Base-by-base conservation (phyloP, 1,284 basidiomycete genomes). In the Boletus subluridellus region DNA sequence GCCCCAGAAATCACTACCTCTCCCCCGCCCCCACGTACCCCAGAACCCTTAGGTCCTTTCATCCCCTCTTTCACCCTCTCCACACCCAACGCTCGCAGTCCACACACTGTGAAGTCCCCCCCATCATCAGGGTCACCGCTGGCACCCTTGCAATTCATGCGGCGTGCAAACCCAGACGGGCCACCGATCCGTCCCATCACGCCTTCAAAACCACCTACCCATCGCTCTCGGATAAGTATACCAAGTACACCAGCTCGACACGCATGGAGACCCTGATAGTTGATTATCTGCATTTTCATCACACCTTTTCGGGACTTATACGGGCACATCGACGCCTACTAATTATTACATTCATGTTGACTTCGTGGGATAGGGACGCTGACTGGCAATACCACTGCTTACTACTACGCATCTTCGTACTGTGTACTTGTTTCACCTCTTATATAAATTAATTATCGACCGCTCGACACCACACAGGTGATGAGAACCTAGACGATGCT, bases 21-120 rank as follows among this genome's bases (percentile, higher is more conserved):
- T 37, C 78, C 79, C 26, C 84, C 80, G 15, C 79, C 78, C 26
- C 85, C 85, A 51, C 77, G 75, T 54, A 92, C 90, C 9, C 90
- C 90, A 6, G 90, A 91, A 71, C 87, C 87, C 4, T 77, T 66
- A 35, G 68, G 72, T 24, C 73, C 79, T 15, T 72, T 69, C 45
- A 59, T 81, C 41, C 81, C 82, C 5, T 77, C 79, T 1, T 78
- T 84, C 58, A 74, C 74, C n/a, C 62, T 83, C 17, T 80, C 78
- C 26, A 81, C 80, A 0, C 81, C 82, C 1, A 73, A 70, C 52
- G 76, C 78, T 41, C 73, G 68, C 30, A 82, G 80, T 60, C 78
- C 79, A 9, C 75, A 75, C 44, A 80, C 78, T 1, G 66, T 80
- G 50, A 76, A 73, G 59, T 76, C 77, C 2, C 71, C 77, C 17